Percentiles rank a stretch among this genome's conserved stretches.
Evolutionary conservation across 257 asterid species (phyloP).

Genomic region (Paraleonurus japonicus): DNA sequence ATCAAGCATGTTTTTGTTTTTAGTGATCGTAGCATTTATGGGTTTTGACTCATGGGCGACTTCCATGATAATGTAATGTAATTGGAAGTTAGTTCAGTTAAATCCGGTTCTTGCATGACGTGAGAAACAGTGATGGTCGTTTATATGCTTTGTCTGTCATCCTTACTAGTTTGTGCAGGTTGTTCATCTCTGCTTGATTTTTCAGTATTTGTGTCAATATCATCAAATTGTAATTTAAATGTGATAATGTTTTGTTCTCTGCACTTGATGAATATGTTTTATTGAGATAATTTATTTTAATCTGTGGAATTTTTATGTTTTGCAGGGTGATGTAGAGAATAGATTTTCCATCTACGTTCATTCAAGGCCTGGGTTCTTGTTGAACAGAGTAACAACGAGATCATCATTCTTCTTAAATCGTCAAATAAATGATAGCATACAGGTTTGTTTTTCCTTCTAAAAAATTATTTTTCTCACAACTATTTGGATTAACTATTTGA

Average conservation of each 20-base stretch:
- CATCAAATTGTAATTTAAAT: background rate
- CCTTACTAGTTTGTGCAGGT: conserved; percentile 8
- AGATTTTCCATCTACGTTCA: conserved; percentile 86
- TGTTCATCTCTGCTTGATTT: background rate
- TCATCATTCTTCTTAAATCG: conserved; percentile 71
- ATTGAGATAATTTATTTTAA: background rate
- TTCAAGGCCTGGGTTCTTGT: conserved; percentile 90
- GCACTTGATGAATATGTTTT: background rate
- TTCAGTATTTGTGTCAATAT: background rate
- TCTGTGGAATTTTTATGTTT: conserved; percentile 25
- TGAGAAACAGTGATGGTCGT: background rate
- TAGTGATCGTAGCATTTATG: conserved; percentile 10
- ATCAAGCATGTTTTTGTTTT: conserved; percentile 8
- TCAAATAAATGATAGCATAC: conserved; percentile 83
- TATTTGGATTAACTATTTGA: background rate
- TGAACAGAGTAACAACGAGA: conserved; percentile 74
- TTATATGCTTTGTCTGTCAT: background rate
- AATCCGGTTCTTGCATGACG: conserved; percentile 13
- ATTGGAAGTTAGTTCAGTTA: background rate
- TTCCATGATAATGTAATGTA: conserved; percentile 17
- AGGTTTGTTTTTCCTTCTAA: conserved; percentile 51
- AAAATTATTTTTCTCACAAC: background rate
- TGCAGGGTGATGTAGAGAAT: conserved; percentile 75
- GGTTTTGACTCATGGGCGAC: conserved; percentile 18
- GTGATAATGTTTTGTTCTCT: conserved; percentile 8